Evolutionary conservation across 1,284 basidiomycete genomes (phyloP), one percentile per base, ranked within the genome.

Genomic region (Marasmius tenuissimus): DNA sequence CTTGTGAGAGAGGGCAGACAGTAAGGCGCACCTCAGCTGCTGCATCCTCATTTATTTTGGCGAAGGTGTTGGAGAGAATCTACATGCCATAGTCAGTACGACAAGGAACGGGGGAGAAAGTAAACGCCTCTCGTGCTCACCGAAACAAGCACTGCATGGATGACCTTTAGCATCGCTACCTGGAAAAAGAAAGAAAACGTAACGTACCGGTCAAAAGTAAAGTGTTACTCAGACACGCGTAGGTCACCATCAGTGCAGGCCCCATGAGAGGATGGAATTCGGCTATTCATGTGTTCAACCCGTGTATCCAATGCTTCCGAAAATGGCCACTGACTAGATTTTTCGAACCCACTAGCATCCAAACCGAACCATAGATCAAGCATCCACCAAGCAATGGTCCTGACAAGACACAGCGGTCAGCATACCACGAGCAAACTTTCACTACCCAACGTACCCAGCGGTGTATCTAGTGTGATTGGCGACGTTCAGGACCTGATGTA

Each of bases 31-130:
- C 93, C 81, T 97, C 96, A 5, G 95, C 94, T 11, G 86, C 87
- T 18, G 96, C 96, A 75, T 97, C 96, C 67, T 93, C 90, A 65
- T 89, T 96, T 69, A 97, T 94, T 18, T 85, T 92, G 0, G 94
- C 88, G 73, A 97, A 98, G 0, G 96, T 98, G 72, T 97, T 93
- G 8, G 94, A 94, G 20, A 98, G 80, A 53, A 97, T 96, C 94
- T 89, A 79, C 67, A 52, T 73, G 68, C 52, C 70, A 35, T 69
- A 45, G 49, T 37, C 22, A 55, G n/a, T n/a, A 14, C 47, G 53
- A 9, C 45, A 48, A 16, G n/a, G 33, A 58, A 38, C 18, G 35
- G 27, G 35, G 40, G 49, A 38, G 9, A 10, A 59, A 38, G 2
- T 34, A 27, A 51, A 7, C 11, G 76, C n/a, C 11, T n/a, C 14